These are phyloP conservation scores for Salix viminalis DNA, from an alignment of 345 rosid species.

Conservation along the genomic window DNA sequence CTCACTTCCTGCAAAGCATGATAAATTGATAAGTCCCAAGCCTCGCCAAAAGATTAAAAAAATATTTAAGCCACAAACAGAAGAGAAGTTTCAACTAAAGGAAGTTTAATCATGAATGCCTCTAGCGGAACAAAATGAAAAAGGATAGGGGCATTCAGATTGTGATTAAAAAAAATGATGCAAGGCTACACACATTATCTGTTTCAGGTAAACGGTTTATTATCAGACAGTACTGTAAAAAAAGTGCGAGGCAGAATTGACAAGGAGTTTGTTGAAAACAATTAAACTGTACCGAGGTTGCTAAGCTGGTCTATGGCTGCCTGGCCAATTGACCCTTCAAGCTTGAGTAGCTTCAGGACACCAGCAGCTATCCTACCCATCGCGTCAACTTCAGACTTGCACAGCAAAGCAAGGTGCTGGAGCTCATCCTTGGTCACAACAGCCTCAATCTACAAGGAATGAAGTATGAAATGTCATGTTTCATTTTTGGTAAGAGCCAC, in stretches of 20 bases:
- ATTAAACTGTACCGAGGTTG: slow-evolving; percentile 68
- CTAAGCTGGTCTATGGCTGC: slow-evolving; percentile 74
- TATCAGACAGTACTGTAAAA: no score
- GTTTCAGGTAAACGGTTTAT: no score
- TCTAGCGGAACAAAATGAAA: background rate
- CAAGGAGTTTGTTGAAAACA: background rate
- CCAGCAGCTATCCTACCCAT: slow-evolving; percentile 94
- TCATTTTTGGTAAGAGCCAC: background rate
- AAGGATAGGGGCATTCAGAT: no score
- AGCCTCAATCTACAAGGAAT: slow-evolving; percentile 65
- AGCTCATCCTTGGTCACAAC: slow-evolving; percentile 84
- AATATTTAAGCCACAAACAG: background rate
- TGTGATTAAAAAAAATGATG: no score
- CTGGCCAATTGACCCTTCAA: slow-evolving; percentile 77
- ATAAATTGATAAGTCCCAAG: background rate
- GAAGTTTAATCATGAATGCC: background rate
- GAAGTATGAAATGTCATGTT: slow-evolving; percentile 4
- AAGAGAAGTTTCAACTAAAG: background rate
- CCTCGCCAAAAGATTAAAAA: no score
- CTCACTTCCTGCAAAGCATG: slow-evolving; percentile 61
- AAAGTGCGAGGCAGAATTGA: background rate
- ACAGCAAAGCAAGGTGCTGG: slow-evolving; percentile 65
- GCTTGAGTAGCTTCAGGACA: slow-evolving; percentile 72
- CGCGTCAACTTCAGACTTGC: slow-evolving; percentile 88
- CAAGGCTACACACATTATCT: no score